phyloP scores from a whole-genome alignment of 306 rosid species.

The Glycine soja region DNA sequence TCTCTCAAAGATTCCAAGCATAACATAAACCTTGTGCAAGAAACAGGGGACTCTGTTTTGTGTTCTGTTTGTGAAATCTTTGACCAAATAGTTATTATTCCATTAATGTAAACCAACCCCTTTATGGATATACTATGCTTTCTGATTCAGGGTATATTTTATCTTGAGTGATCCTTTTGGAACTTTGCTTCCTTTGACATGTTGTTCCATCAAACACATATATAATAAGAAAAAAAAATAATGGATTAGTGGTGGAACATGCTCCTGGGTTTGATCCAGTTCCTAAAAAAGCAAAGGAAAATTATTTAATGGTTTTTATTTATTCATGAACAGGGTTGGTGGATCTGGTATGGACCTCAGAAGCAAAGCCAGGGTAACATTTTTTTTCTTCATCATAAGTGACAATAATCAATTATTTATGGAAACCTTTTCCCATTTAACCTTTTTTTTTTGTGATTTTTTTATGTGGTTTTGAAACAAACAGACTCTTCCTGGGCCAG shows the following conservation, averaged over 20 bases:
- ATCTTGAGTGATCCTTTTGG: constrained; percentile 20
- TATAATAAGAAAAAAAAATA: neutral
- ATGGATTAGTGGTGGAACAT: neutral
- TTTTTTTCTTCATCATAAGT: neutral
- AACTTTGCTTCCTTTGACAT: constrained; percentile 19
- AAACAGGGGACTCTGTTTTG: constrained; percentile 42
- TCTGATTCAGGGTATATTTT: constrained; percentile 45
- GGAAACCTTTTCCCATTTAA: neutral
- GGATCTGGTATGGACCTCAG: constrained; percentile 78
- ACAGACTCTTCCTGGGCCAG: constrained; percentile 69
- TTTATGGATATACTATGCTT: constrained; percentile 30
- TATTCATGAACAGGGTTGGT: constrained; percentile 61
- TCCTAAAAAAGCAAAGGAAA: neutral
- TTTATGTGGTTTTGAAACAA: neutral
- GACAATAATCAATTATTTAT: neutral
- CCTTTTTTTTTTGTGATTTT: neutral
- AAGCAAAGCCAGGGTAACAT: constrained; percentile 73
- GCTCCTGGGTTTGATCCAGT: constrained; percentile 32
- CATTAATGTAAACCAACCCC: neutral
- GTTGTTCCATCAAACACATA: neutral
- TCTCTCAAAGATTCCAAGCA: neutral
- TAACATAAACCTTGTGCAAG: neutral
- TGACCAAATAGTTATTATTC: neutral
- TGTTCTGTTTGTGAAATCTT: neutral
- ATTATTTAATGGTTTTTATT: neutral